Base-by-base conservation (phyloP, 306 rosid species). In the Vachellia pachyceras region DNA sequence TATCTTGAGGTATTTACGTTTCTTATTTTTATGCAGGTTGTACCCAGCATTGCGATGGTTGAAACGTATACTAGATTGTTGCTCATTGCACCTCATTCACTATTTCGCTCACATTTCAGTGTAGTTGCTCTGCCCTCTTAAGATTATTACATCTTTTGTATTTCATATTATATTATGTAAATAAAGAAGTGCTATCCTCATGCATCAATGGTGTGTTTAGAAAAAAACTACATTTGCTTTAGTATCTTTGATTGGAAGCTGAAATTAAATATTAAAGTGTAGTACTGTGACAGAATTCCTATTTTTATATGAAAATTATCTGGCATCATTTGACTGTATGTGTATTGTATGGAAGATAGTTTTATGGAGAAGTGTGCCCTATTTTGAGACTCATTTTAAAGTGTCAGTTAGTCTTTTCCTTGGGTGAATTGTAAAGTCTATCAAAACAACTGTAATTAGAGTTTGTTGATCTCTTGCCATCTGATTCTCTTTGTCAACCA, bases 1-100 rank as follows among this genome's bases (percentile, higher is more conserved):
- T 75, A 84, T 76, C 68, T 29, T 5, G 40, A 29, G 18, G 29
- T 61, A 61, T 13, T 29, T 74, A 35, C 52, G 64, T 74, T 85
- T 66, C 25, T 10, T 73, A 69, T 75, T 52, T 78, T 12, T 64
- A 45, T 88, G 91, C 94, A 95, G 99, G 93, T 83, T 85, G 85
- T 91, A 25, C 98, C 99, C 73, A 95, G 93, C 89, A 89, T 95
- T 85, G 98, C 99, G 44, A 90, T 95, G 98, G 98, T 91, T 64
- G 99, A 95, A 85, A 91, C 99, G 12, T 95, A 95, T 87, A 69
- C 91, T 52, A 91, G 99, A 77, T 77, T 95, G 85, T 90, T 95
- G 81, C 98, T 95, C 82, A 78, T 95, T 50, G 87, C 97, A 25
- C 98, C 99, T 66, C 94, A 93, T 82, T 88, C 98, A 57, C 87